Evolutionary conservation across 495 filamentous ascomycete species (phyloP).

Genomic region (Trichocladium uniseriatum): DNA sequence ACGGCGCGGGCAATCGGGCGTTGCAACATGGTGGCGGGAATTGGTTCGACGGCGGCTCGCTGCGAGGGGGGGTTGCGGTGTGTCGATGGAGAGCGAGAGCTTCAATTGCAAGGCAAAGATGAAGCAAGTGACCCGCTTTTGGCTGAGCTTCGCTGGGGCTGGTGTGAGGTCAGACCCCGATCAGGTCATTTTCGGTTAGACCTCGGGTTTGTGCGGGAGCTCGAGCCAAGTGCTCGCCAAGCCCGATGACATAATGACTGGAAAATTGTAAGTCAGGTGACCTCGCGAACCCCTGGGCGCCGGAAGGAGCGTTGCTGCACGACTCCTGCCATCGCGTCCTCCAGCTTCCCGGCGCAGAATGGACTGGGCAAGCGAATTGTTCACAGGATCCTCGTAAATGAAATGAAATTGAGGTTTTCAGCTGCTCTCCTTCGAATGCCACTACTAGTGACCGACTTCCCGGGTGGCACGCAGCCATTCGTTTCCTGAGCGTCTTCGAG

Average conservation of each 20-base stretch:
- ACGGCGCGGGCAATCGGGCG: slow-evolving; percentile 51
- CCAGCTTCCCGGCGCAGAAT: too few relatives aligned
- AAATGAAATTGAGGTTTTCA: too few relatives aligned
- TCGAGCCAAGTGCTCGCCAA: neutral
- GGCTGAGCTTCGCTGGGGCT: slow-evolving; percentile 1
- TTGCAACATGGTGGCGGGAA: slow-evolving; percentile 47
- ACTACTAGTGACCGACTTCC: too few relatives aligned
- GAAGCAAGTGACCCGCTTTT: slow-evolving; percentile 14
- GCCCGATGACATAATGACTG: slow-evolving; percentile 9
- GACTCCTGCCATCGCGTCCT: too few relatives aligned
- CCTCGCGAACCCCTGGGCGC: slow-evolving; percentile 1
- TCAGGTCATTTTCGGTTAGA: slow-evolving; percentile 21
- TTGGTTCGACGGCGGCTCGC: slow-evolving; percentile 1
- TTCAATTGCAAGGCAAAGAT: neutral
- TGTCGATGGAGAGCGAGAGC: neutral
- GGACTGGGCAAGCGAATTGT: neutral
- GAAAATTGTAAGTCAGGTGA: slow-evolving; percentile 9
- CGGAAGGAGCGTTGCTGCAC: too few relatives aligned
- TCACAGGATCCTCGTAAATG: neutral
- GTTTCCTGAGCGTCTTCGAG: too few relatives aligned
- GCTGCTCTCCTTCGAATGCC: too few relatives aligned
- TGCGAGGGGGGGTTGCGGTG: slow-evolving; percentile 4
- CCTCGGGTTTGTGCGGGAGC: slow-evolving; percentile 13
- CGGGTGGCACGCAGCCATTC: too few relatives aligned
- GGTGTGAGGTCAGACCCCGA: slow-evolving; percentile 20